phyloP scores from a whole-genome alignment of 345 rosid species.

The Hevea brasiliensis region DNA sequence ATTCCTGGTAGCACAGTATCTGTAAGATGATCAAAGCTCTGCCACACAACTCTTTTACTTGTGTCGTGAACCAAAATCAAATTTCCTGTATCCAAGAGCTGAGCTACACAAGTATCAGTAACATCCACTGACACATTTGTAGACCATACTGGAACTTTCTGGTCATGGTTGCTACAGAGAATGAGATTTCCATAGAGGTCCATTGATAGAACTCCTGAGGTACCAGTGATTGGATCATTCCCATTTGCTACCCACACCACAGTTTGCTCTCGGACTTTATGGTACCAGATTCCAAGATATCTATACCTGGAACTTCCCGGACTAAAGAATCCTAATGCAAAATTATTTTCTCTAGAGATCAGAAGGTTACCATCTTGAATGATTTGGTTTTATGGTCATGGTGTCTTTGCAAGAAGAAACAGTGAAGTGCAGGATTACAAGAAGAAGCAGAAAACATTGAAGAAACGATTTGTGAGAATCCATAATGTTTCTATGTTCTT shows the following conservation, averaged over 20 bases:
- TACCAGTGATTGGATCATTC: background rate
- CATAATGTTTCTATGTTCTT: no score
- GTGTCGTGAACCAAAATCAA: constrained; percentile 1
- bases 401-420: background rate
- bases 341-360: background rate
- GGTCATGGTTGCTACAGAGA: background rate
- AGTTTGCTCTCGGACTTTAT: background rate
- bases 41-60: constrained; percentile 11
- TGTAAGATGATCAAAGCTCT: constrained; percentile 25
- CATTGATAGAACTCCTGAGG: background rate
- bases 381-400: constrained; percentile 6
- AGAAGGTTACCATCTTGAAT: constrained; percentile 13
- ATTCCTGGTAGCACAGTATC: background rate
- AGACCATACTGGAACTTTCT: background rate
- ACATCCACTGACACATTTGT: background rate
- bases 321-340: background rate
- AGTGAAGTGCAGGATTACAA: background rate
- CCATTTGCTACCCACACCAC: constrained; percentile 9
- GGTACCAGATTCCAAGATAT: constrained; percentile 10
- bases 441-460: background rate
- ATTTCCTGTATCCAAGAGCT: constrained; percentile 28
- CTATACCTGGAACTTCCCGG: constrained; percentile 6
- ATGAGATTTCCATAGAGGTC: constrained; percentile 17
- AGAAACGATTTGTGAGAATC: no score
- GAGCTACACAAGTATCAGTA: background rate